phyloP scores from a whole-genome alignment of 2,329 filamentous ascomycete genomes.

The Sclerotinia spermophila region DNA sequence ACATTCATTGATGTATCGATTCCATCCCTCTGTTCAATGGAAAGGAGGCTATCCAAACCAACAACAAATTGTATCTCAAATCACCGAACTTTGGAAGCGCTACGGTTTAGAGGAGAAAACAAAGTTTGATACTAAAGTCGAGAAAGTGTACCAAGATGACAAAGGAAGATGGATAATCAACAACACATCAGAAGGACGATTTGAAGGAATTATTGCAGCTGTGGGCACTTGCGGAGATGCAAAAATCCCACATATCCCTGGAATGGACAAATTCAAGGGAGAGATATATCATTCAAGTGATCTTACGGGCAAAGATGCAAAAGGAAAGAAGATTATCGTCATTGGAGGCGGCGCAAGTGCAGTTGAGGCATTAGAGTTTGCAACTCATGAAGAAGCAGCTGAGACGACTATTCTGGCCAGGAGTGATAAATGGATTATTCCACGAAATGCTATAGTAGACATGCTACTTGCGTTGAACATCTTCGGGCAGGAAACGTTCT shows the following conservation, averaged over 20 bases:
- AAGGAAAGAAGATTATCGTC: slow-evolving; percentile 71
- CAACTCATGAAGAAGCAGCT: slow-evolving; percentile 59
- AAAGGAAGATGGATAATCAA: slow-evolving; percentile 76
- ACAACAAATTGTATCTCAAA: slow-evolving; percentile 69
- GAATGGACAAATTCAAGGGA: slow-evolving; percentile 70
- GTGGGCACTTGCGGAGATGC: slow-evolving; percentile 78
- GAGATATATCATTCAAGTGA: slow-evolving; percentile 71
- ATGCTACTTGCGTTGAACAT: slow-evolving; percentile 72
- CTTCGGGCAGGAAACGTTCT: slow-evolving; percentile 69
- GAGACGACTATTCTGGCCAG: slow-evolving; percentile 71
- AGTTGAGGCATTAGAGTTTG: slow-evolving; percentile 79
- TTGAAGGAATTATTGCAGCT: slow-evolving; percentile 75
- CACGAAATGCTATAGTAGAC: slow-evolving; percentile 72
- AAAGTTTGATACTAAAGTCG: slow-evolving; percentile 65
- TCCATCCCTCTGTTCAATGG: slow-evolving; percentile 77
- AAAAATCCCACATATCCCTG: slow-evolving; percentile 67
- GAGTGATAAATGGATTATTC: slow-evolving; percentile 85
- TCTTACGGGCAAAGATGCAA: slow-evolving; percentile 67
- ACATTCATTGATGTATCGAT: slow-evolving; percentile 83
- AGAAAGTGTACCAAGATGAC: slow-evolving; percentile 65
- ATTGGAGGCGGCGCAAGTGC: slow-evolving; percentile 79
- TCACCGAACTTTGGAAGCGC: slow-evolving; percentile 67
- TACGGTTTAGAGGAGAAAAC: slow-evolving; percentile 71
- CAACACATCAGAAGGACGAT: slow-evolving; percentile 63
- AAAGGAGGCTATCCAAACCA: slow-evolving; percentile 72